A percentile compares a stretch with the other conserved stretches of the same genome.
Evolutionary conservation across 768 basidiomycete genomes (phyloP).

Genomic region (Cantharellus cinnabarinus): DNA sequence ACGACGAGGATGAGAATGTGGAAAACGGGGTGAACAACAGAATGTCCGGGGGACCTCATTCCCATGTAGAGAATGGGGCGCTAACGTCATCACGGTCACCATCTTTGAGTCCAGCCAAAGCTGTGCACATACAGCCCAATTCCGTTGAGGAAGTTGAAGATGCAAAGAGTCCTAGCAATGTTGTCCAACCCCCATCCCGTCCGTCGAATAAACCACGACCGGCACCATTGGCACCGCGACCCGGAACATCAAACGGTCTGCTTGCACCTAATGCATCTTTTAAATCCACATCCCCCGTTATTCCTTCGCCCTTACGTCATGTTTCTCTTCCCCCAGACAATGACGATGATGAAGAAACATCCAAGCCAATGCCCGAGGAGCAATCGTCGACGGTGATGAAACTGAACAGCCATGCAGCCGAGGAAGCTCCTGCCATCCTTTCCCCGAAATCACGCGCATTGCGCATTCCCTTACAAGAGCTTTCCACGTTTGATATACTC

Average conservation of each 20-base stretch:
- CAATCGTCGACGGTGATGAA: too few relatives aligned
- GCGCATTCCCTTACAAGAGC: conserved; percentile 17
- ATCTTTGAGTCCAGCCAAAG: not conserved
- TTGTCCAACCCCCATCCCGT: not conserved
- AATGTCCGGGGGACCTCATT: too few relatives aligned
- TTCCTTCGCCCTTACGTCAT: conserved; percentile 58
- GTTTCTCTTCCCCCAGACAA: conserved; percentile 24
- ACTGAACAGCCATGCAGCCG: too few relatives aligned
- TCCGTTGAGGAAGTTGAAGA: not conserved
- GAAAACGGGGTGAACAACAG: not conserved
- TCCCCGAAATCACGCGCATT: conserved; percentile 17
- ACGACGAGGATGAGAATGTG: not conserved
- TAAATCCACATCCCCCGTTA: conserved; percentile 30
- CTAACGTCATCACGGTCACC: too few relatives aligned
- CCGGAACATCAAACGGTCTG: not conserved
- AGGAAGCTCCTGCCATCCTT: not conserved
- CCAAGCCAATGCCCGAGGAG: not conserved
- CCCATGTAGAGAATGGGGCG: too few relatives aligned
- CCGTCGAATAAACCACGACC: not conserved
- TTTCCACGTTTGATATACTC: conserved; percentile 27
- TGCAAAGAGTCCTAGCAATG: not conserved
- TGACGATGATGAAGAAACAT: conserved; percentile 13
- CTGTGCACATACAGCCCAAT: not conserved
- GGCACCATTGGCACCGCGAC: not conserved
- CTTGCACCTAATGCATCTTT: conserved; percentile 6